These are phyloP conservation scores for Jaminaea rosea DNA, from an alignment of 1,284 basidiomycete species.

Conservation along the genomic window DNA sequence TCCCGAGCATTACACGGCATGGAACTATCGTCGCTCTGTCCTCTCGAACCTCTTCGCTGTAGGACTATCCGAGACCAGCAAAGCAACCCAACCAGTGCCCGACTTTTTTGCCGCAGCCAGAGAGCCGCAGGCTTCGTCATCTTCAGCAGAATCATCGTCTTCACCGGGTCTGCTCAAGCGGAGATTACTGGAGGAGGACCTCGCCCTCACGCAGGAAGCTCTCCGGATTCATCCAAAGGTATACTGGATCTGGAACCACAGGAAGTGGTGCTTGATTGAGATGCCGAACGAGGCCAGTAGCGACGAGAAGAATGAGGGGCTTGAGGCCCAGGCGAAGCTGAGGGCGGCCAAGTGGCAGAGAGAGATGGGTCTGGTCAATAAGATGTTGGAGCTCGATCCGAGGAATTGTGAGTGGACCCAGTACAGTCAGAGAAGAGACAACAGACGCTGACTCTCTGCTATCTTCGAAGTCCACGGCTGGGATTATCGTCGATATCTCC, in stretches of 20 bases:
- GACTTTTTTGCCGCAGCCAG: constrained; percentile 22
- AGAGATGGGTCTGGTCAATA: constrained; percentile 37
- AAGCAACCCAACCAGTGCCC: no score
- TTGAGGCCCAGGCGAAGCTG: background rate
- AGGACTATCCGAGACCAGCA: background rate
- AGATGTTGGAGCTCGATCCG: constrained; percentile 42
- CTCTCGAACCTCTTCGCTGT: constrained; percentile 22
- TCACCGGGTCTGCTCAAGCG: background rate
- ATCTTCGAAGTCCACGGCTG: constrained; percentile 30
- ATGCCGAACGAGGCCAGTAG: constrained; percentile 8
- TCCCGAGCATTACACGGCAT: constrained; percentile 43
- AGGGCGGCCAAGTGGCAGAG: constrained; percentile 21
- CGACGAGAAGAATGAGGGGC: constrained; percentile 1
- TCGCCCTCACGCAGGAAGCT: constrained; percentile 37
- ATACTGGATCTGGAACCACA: constrained; percentile 47
- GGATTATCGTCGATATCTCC: constrained; percentile 38
- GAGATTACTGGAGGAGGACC: constrained; percentile 27
- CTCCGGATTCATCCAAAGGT: constrained; percentile 43
- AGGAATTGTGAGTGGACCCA: constrained; percentile 33
- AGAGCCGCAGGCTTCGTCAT: background rate
- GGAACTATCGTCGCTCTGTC: constrained; percentile 40
- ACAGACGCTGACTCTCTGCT: background rate
- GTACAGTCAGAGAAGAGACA: background rate
- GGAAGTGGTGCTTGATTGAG: constrained; percentile 38
- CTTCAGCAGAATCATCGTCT: background rate